Base-by-base conservation (phyloP, 352 stramenopile species). In the Phytophthora fragariaefolia region DNA sequence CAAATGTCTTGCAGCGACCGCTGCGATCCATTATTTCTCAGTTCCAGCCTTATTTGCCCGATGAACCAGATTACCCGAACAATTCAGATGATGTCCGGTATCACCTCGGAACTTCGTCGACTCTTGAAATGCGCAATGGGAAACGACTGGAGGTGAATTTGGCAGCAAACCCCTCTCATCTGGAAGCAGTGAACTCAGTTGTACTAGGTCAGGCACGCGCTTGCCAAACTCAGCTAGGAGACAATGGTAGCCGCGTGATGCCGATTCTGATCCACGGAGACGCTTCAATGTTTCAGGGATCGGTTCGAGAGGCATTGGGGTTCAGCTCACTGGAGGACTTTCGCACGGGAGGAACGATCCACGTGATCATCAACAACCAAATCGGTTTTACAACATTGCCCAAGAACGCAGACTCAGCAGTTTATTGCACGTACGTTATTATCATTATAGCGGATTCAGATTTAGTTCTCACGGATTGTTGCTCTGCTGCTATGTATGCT, bases 341-440 rank as follows among this genome's bases (percentile, higher is more conserved):
- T 77, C 89, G 90, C 58, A 98, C 97, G 10, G 97, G 97, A 43
- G 98, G 98, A 47, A 99, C 97, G 13, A 97, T 99, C 66, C 97
- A 99, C 76, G 92, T 99, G 15, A 96, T 99, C 65, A 97, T 99
- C 58, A 99, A 99, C 83, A 99, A 99, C 71, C 96, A 98, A 76
- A 95, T 98, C 22, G 92, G 89, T 15, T 99, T 99, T 77, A 99
- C 98, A n/a, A 99, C 98, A 8, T 87, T 99, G 64, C 97, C 97
- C 15, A 97, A 98, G 68, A 93, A 99, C 69, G 95, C 89, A 46
- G 91, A 98, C 49, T 99, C 96, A 10, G 98, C 97, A 6, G 87
- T 97, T 6, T 99, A 99, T 78, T 98, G 94, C 74, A 98, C 80
- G 80, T 87, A 77, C 6, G 64, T 58, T 26, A 8, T 43, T 50